Evolutionary conservation across 2,329 filamentous ascomycete species (phyloP).

Genomic region (Apiospora pterosperma): DNA sequence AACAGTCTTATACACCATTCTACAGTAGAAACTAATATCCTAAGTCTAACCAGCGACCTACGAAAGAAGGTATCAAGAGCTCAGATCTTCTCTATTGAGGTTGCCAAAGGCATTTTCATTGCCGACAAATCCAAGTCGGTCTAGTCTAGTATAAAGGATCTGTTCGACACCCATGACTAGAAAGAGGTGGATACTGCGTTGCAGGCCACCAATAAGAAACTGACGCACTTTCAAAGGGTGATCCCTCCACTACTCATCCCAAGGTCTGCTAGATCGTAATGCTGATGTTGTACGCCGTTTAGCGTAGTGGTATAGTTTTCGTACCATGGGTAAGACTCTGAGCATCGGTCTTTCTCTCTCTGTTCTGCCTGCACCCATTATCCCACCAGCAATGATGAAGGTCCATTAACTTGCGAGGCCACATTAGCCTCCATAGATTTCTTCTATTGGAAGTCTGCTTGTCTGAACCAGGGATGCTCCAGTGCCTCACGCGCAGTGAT

Average conservation of each 20-base stretch:
- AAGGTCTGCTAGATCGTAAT: background rate
- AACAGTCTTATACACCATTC: too few species aligned
- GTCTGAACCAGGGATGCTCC: constrained; percentile 7
- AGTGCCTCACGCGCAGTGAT: constrained; percentile 9
- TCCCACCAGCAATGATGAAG: too few species aligned
- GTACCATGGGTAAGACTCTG: background rate
- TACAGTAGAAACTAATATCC: background rate
- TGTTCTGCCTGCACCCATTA: too few species aligned
- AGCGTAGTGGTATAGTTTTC: background rate
- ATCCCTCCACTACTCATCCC: background rate
- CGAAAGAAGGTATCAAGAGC: background rate
- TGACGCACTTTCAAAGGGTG: background rate
- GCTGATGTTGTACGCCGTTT: background rate
- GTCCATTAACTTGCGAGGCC: too few species aligned
- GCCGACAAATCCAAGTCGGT: background rate
- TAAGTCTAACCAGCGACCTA: background rate
- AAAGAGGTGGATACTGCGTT: background rate
- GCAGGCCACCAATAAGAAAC: background rate
- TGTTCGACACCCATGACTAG: background rate
- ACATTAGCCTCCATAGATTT: too few species aligned
- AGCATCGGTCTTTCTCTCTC: too few species aligned
- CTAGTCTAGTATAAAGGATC: background rate
- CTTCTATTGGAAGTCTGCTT: too few species aligned
- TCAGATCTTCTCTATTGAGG: background rate
- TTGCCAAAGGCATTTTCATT: background rate